Conservation (phyloP, 495 filamentous ascomycete genomes). For the Chaetomidium leptoderma region DNA sequence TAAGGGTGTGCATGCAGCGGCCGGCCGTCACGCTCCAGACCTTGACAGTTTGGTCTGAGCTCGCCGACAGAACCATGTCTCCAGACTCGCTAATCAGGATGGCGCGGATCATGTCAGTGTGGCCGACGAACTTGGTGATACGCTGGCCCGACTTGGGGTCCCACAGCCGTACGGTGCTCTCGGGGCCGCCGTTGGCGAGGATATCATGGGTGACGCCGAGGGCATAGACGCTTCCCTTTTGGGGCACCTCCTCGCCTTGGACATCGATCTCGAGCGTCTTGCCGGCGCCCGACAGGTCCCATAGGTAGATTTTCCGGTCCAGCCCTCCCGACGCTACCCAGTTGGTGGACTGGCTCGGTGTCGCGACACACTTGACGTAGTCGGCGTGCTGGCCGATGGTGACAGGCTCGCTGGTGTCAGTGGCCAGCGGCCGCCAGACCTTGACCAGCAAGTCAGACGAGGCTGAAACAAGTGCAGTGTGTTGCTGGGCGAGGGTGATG, state of each 20-base stretch:
- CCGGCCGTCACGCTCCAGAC: slow-evolving; percentile 94
- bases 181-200: slow-evolving; percentile 87
- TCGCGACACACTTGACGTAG: slow-evolving; percentile 92
- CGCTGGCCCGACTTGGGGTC: slow-evolving; percentile 83
- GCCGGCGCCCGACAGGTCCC: slow-evolving; percentile 86
- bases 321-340: slow-evolving; percentile 98
- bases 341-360: slow-evolving; percentile 60
- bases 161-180: slow-evolving; percentile 91
- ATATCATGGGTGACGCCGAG: slow-evolving; percentile 67
- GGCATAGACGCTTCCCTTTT: slow-evolving; percentile 95
- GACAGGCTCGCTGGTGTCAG: slow-evolving; percentile 61
- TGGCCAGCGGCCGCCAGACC: slow-evolving; percentile 83
- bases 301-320: slow-evolving; percentile 84
- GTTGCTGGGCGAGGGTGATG: slow-evolving; percentile 77
- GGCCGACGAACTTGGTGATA: slow-evolving; percentile 95
- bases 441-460: slow-evolving; percentile 95
- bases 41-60: slow-evolving; percentile 95
- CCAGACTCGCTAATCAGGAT: slow-evolving; percentile 84
- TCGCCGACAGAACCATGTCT: slow-evolving; percentile 89
- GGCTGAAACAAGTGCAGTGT: slow-evolving; percentile 82
- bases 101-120: slow-evolving; percentile 90
- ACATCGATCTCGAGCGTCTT: slow-evolving; percentile 81
- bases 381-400: slow-evolving; percentile 91
- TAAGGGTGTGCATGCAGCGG: slow-evolving; percentile 93
- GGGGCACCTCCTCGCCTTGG: slow-evolving; percentile 68